Evolutionary conservation across 1,284 basidiomycete species (phyloP), one percentile per base, ranked within the genome.

Genomic region (Ceratobasidium sp.): DNA sequence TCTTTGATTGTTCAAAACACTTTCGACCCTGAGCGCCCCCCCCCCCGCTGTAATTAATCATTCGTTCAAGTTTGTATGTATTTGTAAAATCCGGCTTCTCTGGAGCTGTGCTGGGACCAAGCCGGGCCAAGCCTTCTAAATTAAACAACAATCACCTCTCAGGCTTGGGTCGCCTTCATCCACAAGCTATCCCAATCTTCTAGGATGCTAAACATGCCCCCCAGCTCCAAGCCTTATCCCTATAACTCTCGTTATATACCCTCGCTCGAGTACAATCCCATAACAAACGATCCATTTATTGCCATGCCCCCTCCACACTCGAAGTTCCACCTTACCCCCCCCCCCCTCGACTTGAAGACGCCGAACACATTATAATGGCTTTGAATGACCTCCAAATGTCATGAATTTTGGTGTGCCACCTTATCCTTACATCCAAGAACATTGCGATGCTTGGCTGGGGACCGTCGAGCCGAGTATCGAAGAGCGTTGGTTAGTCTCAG

Each of bases 251-350:
- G 56, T 17, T 58, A 58, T 32, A 13, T 45, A 22, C n/a, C 56
- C n/a, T 17, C 47, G 17, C 35, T 70, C 10, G 64, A 57, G n/a
- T 58, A 68, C 34, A 65, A 70, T 43, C 32, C 43, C 20, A 13
- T 40, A 25, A 70, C 62, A 5, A 52, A 70, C 47, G 71, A 72
- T 20, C 71, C 71, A 17, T 72, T 70, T 45, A 57, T 72, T 32
- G 29, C 71, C 4, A 49, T 72, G 15, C 69, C 62, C 5, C 25
- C 69, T 31, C 71, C 69, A 35, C 52, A 69, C 50, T 49, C 54
- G 13, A 68, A 69, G 42, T 70, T 72, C 34, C 62, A 69, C 6
- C 60, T 72, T 15, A 72, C 71, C 2, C 71, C 71, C 29, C 47
- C 69, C n/a, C n/a, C 29, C 47, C 69, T 15, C 62, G 71, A 32